Evolutionary conservation across 1,284 basidiomycete species (phyloP).

Genomic region (Athelia sp.): DNA sequence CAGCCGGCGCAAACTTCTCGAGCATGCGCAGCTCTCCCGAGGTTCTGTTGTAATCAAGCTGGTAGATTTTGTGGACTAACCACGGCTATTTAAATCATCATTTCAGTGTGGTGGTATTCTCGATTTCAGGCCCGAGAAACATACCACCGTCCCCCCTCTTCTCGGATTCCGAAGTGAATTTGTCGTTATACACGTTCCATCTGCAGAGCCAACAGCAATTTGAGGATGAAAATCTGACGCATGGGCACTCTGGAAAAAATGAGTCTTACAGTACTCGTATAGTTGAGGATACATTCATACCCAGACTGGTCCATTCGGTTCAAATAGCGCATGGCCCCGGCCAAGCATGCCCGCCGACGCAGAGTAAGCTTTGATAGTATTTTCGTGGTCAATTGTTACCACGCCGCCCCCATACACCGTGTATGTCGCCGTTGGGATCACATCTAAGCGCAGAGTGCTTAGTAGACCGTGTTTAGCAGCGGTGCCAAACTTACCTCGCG

Average conservation of each 20-base stretch:
- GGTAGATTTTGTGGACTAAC: slow-evolving; percentile 75
- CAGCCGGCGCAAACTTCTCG: slow-evolving; percentile 72
- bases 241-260: slow-evolving; percentile 49
- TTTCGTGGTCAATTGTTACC: slow-evolving; percentile 74
- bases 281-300: slow-evolving; percentile 38
- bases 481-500: slow-evolving; percentile 51
- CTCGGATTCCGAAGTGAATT: slow-evolving; percentile 67
- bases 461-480: background rate
- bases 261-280: background rate
- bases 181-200: slow-evolving; percentile 74
- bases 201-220: slow-evolving; percentile 73
- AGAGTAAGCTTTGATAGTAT: slow-evolving; percentile 69
- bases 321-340: slow-evolving; percentile 64
- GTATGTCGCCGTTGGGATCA: slow-evolving; percentile 61
- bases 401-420: slow-evolving; percentile 62
- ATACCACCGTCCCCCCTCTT: slow-evolving; percentile 61
- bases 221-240: slow-evolving; percentile 86
- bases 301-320: slow-evolving; percentile 77
- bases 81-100: slow-evolving; percentile 56
- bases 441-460: slow-evolving; percentile 43
- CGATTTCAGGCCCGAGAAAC: slow-evolving; percentile 25
- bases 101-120: background rate
- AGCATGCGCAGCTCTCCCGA: slow-evolving; percentile 76
- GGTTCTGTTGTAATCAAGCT: slow-evolving; percentile 78
- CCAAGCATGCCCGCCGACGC: slow-evolving; percentile 69